A percentile compares a stretch with the other conserved stretches of the same genome.
Conservation (phyloP, 805 yeast species). For the Yarrowia sp. region DNA sequence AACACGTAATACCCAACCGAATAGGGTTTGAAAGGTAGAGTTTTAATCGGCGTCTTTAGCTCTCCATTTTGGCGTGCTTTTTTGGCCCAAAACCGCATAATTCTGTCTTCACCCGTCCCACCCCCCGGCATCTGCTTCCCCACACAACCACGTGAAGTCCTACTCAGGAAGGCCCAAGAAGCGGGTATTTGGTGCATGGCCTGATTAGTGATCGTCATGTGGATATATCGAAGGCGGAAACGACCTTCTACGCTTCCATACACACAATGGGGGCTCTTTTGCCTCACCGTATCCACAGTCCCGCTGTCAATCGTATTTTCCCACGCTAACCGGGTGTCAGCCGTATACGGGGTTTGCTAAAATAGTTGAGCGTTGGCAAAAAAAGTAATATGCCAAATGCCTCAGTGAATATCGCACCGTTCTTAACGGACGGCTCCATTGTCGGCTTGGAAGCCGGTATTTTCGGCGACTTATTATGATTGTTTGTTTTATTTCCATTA, state of each 20-base stretch:
- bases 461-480: too few relatives aligned
- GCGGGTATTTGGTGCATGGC: not conserved
- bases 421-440: too few relatives aligned
- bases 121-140: slow-evolving; percentile 27
- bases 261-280: too few relatives aligned
- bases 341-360: slow-evolving; percentile 8
- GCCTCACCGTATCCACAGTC: too few relatives aligned
- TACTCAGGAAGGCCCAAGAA: slow-evolving; percentile 29
- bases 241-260: too few relatives aligned
- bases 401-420: too few relatives aligned
- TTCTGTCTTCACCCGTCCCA: too few relatives aligned
- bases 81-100: not conserved
- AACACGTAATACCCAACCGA: too few relatives aligned
- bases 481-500: too few relatives aligned
- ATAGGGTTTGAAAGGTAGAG: not conserved
- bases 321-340: slow-evolving; percentile 7
- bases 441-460: too few relatives aligned
- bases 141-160: slow-evolving; percentile 24
- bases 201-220: slow-evolving; percentile 22
- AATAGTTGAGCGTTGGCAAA: too few relatives aligned
- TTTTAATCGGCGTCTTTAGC: not conserved
- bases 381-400: too few relatives aligned
- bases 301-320: slow-evolving; percentile 12
- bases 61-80: not conserved
- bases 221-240: slow-evolving; percentile 1